phyloP scores from a whole-genome alignment of 2,329 filamentous ascomycete genomes.

The Pezicula neosporulosa region DNA sequence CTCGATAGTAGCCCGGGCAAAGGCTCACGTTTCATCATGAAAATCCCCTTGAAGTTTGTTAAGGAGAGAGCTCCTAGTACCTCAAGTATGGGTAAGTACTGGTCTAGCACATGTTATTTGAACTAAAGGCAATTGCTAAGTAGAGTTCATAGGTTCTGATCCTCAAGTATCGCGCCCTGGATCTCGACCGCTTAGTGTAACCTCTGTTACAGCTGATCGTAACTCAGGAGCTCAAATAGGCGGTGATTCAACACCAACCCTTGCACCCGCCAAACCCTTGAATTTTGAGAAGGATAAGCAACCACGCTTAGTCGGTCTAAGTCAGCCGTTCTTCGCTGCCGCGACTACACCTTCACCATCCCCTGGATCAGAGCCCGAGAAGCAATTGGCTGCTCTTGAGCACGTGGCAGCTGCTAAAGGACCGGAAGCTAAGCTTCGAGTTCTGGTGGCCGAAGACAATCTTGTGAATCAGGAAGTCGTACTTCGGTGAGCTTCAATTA shows the following conservation, averaged over 20 bases:
- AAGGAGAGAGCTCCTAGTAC: slow-evolving; percentile 52
- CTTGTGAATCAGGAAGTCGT: slow-evolving; percentile 61
- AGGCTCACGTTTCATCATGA: slow-evolving; percentile 79
- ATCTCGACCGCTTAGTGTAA: slow-evolving; percentile 29
- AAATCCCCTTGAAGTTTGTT: slow-evolving; percentile 75
- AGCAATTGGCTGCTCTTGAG: slow-evolving; percentile 64
- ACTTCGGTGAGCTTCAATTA: slow-evolving; percentile 37
- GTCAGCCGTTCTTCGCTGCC: slow-evolving; percentile 71
- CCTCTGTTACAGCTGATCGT: slow-evolving; percentile 8
- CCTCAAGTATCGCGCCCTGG: slow-evolving; percentile 26
- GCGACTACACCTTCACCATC: slow-evolving; percentile 11
- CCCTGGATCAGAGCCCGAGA: slow-evolving; percentile 35
- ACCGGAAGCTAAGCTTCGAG: slow-evolving; percentile 62
- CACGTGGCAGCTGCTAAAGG: slow-evolving; percentile 60
- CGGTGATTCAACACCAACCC: not conserved
- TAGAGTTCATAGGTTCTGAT: slow-evolving; percentile 14
- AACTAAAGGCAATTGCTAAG: not conserved
- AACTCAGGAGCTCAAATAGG: not conserved
- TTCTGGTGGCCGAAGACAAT: slow-evolving; percentile 83
- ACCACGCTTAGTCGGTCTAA: slow-evolving; percentile 77
- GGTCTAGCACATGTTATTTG: too few relatives aligned
- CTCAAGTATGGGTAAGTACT: slow-evolving; percentile 14
- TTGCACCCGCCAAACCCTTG: slow-evolving; percentile 19
- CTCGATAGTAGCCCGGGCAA: slow-evolving; percentile 68
- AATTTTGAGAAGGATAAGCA: slow-evolving; percentile 59